Conservation (phyloP, 2,329 filamentous ascomycete species). For the Hypoxylon sp. region DNA sequence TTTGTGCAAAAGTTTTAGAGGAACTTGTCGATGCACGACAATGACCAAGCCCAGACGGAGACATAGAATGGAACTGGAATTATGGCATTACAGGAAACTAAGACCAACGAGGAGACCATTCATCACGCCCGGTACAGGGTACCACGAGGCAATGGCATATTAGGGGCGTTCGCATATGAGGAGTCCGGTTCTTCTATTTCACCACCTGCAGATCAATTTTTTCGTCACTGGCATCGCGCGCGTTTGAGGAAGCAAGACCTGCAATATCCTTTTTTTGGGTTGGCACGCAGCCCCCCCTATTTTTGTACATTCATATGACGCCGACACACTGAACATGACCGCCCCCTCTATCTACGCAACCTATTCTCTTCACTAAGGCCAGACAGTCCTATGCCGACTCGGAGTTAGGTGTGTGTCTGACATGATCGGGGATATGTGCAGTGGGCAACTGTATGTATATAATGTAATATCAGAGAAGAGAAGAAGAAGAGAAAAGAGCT, state of each 20-base stretch:
- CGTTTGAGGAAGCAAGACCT: conserved; percentile 20
- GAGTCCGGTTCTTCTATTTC: conserved; percentile 42
- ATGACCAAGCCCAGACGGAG: conserved; percentile 30
- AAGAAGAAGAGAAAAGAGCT: conserved; percentile 24
- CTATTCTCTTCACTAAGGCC: not conserved
- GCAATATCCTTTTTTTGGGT: conserved; percentile 33
- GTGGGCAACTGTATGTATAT: conserved; percentile 43
- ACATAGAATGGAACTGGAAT: conserved; percentile 45
- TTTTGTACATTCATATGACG: conserved; percentile 44
- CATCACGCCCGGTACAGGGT: conserved; percentile 45
- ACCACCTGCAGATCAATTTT: conserved; percentile 23
- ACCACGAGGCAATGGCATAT: conserved; percentile 43
- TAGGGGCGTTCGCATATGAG: conserved; percentile 48
- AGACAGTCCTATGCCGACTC: conserved; percentile 16
- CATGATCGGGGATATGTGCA: conserved; percentile 36
- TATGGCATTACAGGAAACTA: conserved; percentile 31
- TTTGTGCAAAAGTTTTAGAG: conserved; percentile 42
- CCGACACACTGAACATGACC: conserved; percentile 20
- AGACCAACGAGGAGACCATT: conserved; percentile 36
- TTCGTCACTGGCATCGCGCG: conserved; percentile 24
- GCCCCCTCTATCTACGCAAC: conserved; percentile 15
- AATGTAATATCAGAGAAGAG: conserved; percentile 42
- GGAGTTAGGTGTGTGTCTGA: conserved; percentile 35
- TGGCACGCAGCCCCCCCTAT: conserved; percentile 21
- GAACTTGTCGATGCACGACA: conserved; percentile 30